Base-by-base conservation (phyloP, 495 filamentous ascomycete species). In the Annulohypoxylon stygium region DNA sequence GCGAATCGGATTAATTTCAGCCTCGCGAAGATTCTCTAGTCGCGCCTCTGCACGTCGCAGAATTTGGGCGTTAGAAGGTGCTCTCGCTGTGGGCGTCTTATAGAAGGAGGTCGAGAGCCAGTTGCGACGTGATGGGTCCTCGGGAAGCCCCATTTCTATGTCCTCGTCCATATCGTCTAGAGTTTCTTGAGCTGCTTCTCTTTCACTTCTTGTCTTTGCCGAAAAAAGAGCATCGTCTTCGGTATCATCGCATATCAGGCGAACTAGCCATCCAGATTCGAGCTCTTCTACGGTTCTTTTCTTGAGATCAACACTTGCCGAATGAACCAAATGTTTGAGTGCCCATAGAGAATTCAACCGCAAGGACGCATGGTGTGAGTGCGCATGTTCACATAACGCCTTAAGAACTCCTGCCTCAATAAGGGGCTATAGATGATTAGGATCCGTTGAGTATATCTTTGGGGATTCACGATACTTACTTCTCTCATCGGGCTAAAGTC, bases 401-500 rank as follows among this genome's bases (percentile, higher is more conserved):
- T 90, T 90, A 47, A 97, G 82, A 9, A 93, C 88, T n/a, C 93
- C 94, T 10, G 86, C 88, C 23, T 92, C 87, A 12, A 94, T 83
- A 34, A 98, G 90, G 14, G 87, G 83, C 90, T 97, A 70, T 2
- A 66, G 30, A 77, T 78, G 74, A 45, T 39, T 45, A 71, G 26
- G 61, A 10, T 14, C 33, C 10, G 34, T 33, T 34, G 26, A 47
- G 34, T 51, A 61, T 5, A n/a, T 53, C 8, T 2, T 23, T 16
- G 45, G 36, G 26, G 6, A 1, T 37, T 33, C 20, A 7, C 43
- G 11, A 58, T 62, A 85, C 89, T 83, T 74, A 95, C 93, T 78
- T 92, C 87, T 82, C 92, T 89, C 93, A 98, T 93, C 10, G 96
- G 94, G 72, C 93, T 97, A 75, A 93, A 92, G 48, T 97, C 92